Conservation (phyloP, 106 monocot species). For the Posidonia australis region DNA sequence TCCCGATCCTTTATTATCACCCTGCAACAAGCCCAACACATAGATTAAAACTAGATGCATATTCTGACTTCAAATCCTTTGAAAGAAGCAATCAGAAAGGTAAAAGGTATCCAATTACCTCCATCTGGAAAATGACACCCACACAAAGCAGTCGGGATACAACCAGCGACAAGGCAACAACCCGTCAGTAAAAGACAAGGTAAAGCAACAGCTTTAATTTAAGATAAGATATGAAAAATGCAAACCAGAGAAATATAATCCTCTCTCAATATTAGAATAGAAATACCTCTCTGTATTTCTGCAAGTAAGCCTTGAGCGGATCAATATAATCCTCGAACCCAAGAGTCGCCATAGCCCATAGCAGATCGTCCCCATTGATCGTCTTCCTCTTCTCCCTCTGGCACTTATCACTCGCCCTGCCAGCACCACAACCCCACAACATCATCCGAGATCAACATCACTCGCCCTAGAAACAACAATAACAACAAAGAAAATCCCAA, state of each 20-base stretch:
- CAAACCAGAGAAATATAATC: neutral
- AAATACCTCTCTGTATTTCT: slow-evolving; percentile 35
- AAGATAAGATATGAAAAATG: neutral
- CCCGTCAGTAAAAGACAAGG: slow-evolving; percentile 1
- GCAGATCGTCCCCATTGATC: slow-evolving; percentile 40
- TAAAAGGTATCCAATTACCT: slow-evolving; percentile 9
- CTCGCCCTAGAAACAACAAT: no score
- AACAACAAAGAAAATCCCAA: neutral
- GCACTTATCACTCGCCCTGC: slow-evolving; percentile 41
- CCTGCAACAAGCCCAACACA: slow-evolving; percentile 18
- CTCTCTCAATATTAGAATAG: neutral
- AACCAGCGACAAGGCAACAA: slow-evolving; percentile 1
- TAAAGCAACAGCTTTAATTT: neutral
- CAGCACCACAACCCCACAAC: neutral
- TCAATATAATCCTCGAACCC: slow-evolving; percentile 43
- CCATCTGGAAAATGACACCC: slow-evolving; percentile 12
- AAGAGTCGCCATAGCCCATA: slow-evolving; percentile 41
- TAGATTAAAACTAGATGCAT: neutral
- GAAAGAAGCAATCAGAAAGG: neutral
- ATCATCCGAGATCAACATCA: neutral
- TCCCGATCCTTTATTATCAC: slow-evolving; percentile 44
- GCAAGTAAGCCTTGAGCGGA: slow-evolving; percentile 31
- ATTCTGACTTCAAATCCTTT: neutral
- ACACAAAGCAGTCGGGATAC: neutral
- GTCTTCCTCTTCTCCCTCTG: slow-evolving; percentile 39